A percentile compares a stretch with the other conserved stretches of the same genome.
These are phyloP conservation scores for Solanum chilense DNA, from an alignment of 257 asterid species.

Conservation along the genomic window DNA sequence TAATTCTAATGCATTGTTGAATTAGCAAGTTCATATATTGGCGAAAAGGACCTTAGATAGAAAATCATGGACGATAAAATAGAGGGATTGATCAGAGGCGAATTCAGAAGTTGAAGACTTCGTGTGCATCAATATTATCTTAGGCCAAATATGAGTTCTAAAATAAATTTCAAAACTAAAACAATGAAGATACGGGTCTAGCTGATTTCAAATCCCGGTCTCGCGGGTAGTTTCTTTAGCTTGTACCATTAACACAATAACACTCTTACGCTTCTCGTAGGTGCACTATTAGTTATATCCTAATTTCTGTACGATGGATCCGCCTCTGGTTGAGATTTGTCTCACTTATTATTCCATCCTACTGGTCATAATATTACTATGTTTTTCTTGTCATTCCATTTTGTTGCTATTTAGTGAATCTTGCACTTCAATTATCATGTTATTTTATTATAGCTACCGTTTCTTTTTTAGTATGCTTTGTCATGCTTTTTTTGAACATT, in stretches of 20 bases:
- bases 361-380: background rate
- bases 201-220: accelerated
- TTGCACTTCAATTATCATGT: background rate
- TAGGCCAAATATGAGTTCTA: no score
- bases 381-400: background rate
- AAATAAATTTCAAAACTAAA: no score
- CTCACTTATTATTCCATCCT: background rate
- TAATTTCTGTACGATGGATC: no score
- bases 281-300: no score
- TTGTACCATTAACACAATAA: no score
- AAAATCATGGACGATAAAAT: background rate
- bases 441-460: background rate
- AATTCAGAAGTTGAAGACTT: no score
- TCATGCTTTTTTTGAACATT: background rate
- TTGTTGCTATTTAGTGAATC: background rate
- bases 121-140: no score
- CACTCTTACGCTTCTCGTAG: no score
- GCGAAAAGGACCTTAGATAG: background rate
- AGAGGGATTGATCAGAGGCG: background rate
- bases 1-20: background rate
- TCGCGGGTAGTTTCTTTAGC: no score
- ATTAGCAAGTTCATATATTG: background rate
- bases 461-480: background rate
- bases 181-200: no score
- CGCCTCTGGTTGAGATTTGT: background rate